Conservation (phyloP, 176 grass and related monocot species). For the Oropetium thomaeum region DNA sequence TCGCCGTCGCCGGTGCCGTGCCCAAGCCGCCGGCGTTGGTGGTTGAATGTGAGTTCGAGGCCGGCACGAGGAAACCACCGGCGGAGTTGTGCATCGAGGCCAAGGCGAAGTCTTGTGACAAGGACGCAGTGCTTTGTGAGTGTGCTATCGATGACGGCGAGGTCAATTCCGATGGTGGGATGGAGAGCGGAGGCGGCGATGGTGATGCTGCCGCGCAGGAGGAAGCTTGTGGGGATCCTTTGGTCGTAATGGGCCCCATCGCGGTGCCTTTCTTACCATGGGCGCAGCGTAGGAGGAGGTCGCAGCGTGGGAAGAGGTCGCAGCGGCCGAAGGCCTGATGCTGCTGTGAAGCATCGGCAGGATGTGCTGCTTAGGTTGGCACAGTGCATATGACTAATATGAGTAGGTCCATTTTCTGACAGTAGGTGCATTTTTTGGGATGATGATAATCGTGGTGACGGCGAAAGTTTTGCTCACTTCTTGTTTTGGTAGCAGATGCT, state of each 20-base stretch:
- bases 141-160: background rate
- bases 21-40: background rate
- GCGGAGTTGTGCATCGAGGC: background rate
- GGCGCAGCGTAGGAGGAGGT: slow-evolving; percentile 30
- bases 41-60: background rate
- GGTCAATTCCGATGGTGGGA: background rate
- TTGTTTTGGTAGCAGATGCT: background rate
- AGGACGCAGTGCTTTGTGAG: background rate
- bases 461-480: slow-evolving; percentile 12
- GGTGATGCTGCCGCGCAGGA: background rate
- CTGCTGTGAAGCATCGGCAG: background rate
- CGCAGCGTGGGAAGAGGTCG: slow-evolving; percentile 25
- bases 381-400: background rate
- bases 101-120: background rate
- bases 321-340: slow-evolving; percentile 10
- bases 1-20: background rate
- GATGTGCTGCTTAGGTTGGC: background rate
- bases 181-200: background rate
- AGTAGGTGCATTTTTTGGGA: background rate
- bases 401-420: background rate
- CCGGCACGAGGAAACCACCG: background rate
- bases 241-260: background rate
- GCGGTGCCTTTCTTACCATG: background rate
- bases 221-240: slow-evolving; percentile 8
- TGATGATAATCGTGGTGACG: slow-evolving; percentile 5